Evolutionary conservation across 2,329 filamentous ascomycete genomes (phyloP).

Genomic region (Bipolaris bicolor): DNA sequence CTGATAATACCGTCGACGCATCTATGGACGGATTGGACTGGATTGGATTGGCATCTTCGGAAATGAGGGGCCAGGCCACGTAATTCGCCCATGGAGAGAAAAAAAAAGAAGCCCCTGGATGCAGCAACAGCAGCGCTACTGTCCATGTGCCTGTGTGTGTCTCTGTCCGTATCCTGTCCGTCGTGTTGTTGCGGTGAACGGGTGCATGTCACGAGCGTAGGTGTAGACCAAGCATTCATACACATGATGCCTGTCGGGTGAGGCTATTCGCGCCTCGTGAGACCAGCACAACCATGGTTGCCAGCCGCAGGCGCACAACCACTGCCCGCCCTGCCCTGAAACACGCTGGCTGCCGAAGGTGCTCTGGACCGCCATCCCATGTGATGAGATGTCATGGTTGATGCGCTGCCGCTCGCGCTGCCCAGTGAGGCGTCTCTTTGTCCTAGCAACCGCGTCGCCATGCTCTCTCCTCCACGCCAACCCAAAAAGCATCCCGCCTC

Average conservation of each 20-base stretch:
- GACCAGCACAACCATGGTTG: background rate
- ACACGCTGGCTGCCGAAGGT: background rate
- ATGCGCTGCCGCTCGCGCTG: no score
- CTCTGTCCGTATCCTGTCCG: background rate
- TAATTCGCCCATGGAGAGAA: slow-evolving; percentile 4
- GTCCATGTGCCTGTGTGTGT: no score
- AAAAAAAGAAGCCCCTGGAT: slow-evolving; percentile 3
- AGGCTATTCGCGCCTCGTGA: background rate
- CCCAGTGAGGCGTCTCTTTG: no score
- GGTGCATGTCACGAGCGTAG: background rate
- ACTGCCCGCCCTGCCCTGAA: background rate
- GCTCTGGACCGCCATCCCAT: no score
- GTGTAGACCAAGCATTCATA: background rate
- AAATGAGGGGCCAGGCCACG: slow-evolving; percentile 17
- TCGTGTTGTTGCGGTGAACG: background rate
- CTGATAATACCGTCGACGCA: background rate
- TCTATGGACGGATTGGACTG: background rate
- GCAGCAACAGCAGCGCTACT: background rate
- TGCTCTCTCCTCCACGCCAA: slow-evolving; percentile 3
- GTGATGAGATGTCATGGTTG: no score
- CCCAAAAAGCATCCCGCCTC: slow-evolving; percentile 11
- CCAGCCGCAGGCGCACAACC: background rate
- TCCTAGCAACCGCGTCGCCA: no score
- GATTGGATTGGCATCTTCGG: slow-evolving; percentile 8
- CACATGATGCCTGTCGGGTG: background rate